Evolutionary conservation across 352 stramenopile genomes (phyloP), one percentile per base, ranked within the genome.

Genomic region (Globisporangium radiosum): DNA sequence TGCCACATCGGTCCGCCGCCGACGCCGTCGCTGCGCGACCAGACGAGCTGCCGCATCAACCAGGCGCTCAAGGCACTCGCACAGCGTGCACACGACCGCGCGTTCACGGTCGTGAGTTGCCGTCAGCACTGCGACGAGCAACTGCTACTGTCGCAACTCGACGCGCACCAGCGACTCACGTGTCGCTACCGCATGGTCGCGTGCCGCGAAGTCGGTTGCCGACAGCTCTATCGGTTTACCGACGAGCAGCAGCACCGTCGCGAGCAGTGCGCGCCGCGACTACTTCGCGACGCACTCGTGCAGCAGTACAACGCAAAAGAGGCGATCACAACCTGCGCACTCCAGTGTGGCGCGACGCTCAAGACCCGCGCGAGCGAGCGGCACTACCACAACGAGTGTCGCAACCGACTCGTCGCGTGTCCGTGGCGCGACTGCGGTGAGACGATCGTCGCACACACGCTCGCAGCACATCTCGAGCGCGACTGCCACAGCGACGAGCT

Each of bases 21-120:
- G 3, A 92, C 80, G 9, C 78, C 82, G 17, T 90, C 80, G 0
- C 60, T 84, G 36, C 70, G 82, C 3, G 80, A 88, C 55, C 71
- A 80, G 47, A 85, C 81, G 49, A 76, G 73, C 57, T 92, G 82
- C 54, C 39, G 82, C 13, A 57, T 89, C n/a, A 87, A 89, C 66
- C 78, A 88, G 52, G 68, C 72, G 61, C 68, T 89, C 37, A 84
- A 89, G 47, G 43, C 80, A 42, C 69, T 92, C 40, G 82, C 78
- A 0, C 75, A 87, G 43, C 73, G 78, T 7, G 78, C 78, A 5
- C 66, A 66, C 15, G 76, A 85, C 48, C 69, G 80, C 19, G 66
- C 78, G 40, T 56, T 63, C 14, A 74, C 82, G 47, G 19, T 54
- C 36, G 64, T 75, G 54, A 45, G 57, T 40, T 90, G 81, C 60